Base-by-base conservation (phyloP, 1,139 yeast species). In the Hyphopichia khmerensis region DNA sequence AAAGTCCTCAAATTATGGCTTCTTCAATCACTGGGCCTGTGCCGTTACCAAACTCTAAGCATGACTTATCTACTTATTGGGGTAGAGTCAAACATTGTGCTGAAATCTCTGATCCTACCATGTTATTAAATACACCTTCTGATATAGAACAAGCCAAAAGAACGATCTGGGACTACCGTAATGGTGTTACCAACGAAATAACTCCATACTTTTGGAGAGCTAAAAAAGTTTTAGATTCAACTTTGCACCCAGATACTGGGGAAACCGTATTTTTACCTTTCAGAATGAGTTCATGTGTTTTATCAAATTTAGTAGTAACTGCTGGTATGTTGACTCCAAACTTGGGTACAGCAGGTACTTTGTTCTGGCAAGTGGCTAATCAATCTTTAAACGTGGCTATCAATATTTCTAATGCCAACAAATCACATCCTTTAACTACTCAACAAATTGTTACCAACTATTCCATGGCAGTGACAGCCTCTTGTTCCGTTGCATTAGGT, bases 281-380 rank as follows among this genome's bases (percentile, higher is more conserved):
- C 67, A 80, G 99, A 65, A 93, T 93, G 99, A 90, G 97, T 16
- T 85, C 95, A 30, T 89, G 95, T 69, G 99, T 93, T 17, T 72
- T 93, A 45, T 88, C 96, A 13, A 93, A 93, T 64, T 70, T 93
- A 64, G 93, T 93, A 21, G 98, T 93, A 40, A 93, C 99, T 11
- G 91, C 88, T 3, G 99, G 99, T 52, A 93, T 93, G 99, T 77
- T 93, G 56, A 91, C 97, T 1, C 99, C 99, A 6, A 87, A 87
- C 48, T 65, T 93, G 59, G 95, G 96, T 13, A 84, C 93, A 10
- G 82, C 79, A 0, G 99, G 99, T 23, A 91, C 98, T 0, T 64
- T 90, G 26, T 90, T 93, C 65, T 93, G 99, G 99, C 99, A 93
- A 67, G 82, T 93, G 60, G 96, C 97, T 24, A 93, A 93, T 67